These are phyloP conservation scores for Taxillus chinensis DNA, from an alignment of 164 flowering plant genomes.

Conservation along the genomic window DNA sequence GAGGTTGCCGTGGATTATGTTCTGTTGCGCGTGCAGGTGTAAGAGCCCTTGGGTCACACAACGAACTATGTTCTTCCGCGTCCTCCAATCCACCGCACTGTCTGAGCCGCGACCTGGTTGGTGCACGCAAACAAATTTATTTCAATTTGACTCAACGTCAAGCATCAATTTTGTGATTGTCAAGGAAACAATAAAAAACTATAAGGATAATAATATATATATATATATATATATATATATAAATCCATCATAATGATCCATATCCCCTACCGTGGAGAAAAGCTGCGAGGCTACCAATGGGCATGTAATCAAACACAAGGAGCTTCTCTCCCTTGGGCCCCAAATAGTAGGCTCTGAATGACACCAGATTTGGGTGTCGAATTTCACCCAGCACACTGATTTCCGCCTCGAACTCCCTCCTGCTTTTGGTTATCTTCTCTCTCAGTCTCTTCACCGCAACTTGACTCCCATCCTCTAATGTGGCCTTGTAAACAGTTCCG, in stretches of 20 bases:
- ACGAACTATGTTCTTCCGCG: conserved; percentile 72
- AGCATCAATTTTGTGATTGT: not conserved
- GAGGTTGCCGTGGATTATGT: conserved; percentile 74
- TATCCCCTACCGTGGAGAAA: conserved; percentile 79
- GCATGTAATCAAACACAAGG: conserved; percentile 2
- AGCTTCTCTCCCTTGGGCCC: conserved; percentile 16
- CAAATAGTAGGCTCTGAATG: not conserved
- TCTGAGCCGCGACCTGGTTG: conserved; percentile 86
- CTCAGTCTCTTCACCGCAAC: conserved; percentile 1
- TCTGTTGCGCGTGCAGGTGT: conserved; percentile 62
- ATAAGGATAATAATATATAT: not conserved
- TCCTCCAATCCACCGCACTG: conserved; percentile 56
- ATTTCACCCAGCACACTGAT: not conserved
- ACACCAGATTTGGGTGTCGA: not conserved
- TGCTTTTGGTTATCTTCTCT: not conserved
- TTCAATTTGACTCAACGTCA: too few species aligned
- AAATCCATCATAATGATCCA: too few species aligned
- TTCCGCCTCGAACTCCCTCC: not conserved
- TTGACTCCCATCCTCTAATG: not conserved
- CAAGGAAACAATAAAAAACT: not conserved
- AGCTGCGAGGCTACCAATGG: conserved; percentile 76
- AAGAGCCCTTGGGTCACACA: conserved; percentile 55
- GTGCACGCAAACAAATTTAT: too few species aligned
- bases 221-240: not conserved
- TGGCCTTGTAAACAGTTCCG: not conserved